Evolutionary conservation across 768 basidiomycete genomes (phyloP), one percentile per base, ranked within the genome.

Genomic region (Fistulinella prunicolor): DNA sequence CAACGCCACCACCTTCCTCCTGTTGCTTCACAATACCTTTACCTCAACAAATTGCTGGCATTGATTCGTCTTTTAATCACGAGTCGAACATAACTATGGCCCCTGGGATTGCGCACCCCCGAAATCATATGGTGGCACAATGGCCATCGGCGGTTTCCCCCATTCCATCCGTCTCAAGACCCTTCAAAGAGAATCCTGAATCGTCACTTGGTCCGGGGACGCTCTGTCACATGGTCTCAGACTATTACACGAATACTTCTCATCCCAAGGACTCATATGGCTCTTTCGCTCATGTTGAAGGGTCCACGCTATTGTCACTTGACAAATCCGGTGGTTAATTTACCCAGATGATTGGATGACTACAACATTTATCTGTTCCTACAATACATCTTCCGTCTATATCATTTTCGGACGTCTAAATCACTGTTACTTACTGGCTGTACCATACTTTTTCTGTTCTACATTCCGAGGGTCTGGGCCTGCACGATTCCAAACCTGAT

Each of bases 171-270:
- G 39, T 42, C 32, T 21, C 29, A 9, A 32, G 9, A 1, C 32
- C 47, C 13, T 23, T 30, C 3, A 42, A 46, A 32, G n/a, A n/a
- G n/a, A 22, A 22, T 29, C 24, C 48, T 22, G 47, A 3, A 5
- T 38, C 48, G 20, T n/a, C 38, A 7, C 47, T 24, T 20, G 13
- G 3, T 13, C 30, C 12, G 2, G 42, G 19, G 30, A 20, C 39
- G 4, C 42, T 37, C 37, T 38, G 19, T 40, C 46, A 38, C 30
- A n/a, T 30, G 6, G 30, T 37, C 41, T 43, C 60, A 26, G 50
- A 49, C 9, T 36, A 24, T 42, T 29, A 28, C 21, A 20, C 38
- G 24, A 35, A 21, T 9, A 37, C 43, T 34, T 51, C 39, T 24
- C 36, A 23, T 41, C 20, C 47, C 8, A n/a, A n/a, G n/a, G 47